Evolutionary conservation across 768 basidiomycete genomes (phyloP).

Genomic region (Crepidotus variabilis): DNA sequence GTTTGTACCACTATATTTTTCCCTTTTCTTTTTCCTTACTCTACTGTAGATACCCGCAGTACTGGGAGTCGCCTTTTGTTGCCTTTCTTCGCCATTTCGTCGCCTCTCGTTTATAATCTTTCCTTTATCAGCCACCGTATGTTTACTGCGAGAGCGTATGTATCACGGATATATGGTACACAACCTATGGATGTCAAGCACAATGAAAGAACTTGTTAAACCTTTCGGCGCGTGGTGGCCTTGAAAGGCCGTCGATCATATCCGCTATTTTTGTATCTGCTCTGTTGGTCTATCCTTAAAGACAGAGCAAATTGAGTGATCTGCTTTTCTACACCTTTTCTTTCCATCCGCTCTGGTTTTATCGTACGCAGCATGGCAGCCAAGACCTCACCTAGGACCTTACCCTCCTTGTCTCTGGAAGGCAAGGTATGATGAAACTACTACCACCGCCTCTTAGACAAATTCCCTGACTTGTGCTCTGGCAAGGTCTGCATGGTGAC

Average conservation of each 20-base stretch:
- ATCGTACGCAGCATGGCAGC: conserved; percentile 7
- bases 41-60: conserved; percentile 43
- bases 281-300: background rate
- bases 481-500: conserved; percentile 85
- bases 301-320: background rate
- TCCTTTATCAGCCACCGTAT: conserved; percentile 12
- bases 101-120: conserved; percentile 21
- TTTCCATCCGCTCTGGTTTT: background rate
- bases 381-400: conserved; percentile 39
- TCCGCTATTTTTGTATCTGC: too few relatives aligned
- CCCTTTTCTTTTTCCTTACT: conserved; percentile 24
- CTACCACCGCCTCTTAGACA: background rate
- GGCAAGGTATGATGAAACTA: conserved; percentile 50
- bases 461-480: background rate
- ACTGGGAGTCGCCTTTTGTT: conserved; percentile 25
- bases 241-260: background rate
- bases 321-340: background rate
- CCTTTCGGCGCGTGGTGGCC: too few relatives aligned
- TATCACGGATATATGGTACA: conserved; percentile 12
- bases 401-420: conserved; percentile 77
- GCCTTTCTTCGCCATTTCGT: conserved; percentile 16
- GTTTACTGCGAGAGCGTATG: conserved; percentile 12
- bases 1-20: conserved; percentile 32
- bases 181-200: background rate
- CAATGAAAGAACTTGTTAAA: too few relatives aligned